Conservation (phyloP, 164 flowering plant genomes). For the Saururus chinensis region DNA sequence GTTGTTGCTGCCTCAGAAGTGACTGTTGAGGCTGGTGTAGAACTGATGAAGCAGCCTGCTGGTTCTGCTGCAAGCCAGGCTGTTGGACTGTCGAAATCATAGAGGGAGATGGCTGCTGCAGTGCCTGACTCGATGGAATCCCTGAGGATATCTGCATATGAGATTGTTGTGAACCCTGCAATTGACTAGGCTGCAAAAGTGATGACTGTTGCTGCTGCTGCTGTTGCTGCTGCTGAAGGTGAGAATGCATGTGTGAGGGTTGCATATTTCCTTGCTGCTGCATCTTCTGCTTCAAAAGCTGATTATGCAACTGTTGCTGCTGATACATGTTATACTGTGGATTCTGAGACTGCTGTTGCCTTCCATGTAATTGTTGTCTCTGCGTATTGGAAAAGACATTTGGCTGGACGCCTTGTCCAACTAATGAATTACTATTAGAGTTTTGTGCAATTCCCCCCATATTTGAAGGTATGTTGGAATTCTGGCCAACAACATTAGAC, state of each 20-base stretch:
- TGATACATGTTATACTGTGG: constrained; percentile 30
- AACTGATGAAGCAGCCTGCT: constrained; percentile 42
- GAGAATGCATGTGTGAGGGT: no score
- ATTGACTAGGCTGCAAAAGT: constrained; percentile 49
- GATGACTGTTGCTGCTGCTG: constrained; percentile 59
- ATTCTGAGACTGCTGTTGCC: constrained; percentile 25
- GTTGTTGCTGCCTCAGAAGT: constrained; percentile 49
- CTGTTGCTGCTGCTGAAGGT: constrained; percentile 23
- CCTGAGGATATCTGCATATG: constrained; percentile 42
- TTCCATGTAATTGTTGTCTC: constrained; percentile 53
- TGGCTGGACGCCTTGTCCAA: constrained; percentile 51
- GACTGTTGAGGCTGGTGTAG: constrained; percentile 65
- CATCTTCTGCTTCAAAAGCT: constrained; percentile 14
- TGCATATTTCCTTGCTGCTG: constrained; percentile 30
- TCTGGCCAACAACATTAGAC: constrained; percentile 31
- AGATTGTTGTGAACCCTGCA: constrained; percentile 61
- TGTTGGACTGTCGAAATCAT: constrained; percentile 38
- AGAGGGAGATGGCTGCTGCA: constrained; percentile 43
- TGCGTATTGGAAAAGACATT: constrained; percentile 52
- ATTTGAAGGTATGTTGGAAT: constrained; percentile 43
- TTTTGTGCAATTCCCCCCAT: constrained; percentile 51
- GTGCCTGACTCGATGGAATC: constrained; percentile 20
- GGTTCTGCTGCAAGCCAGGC: constrained; percentile 53
- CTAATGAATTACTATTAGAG: constrained; percentile 27
- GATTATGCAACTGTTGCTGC: constrained; percentile 28